phyloP scores from a whole-genome alignment of 2,329 filamentous ascomycete genomes.

The Colletotrichum abscissum region DNA sequence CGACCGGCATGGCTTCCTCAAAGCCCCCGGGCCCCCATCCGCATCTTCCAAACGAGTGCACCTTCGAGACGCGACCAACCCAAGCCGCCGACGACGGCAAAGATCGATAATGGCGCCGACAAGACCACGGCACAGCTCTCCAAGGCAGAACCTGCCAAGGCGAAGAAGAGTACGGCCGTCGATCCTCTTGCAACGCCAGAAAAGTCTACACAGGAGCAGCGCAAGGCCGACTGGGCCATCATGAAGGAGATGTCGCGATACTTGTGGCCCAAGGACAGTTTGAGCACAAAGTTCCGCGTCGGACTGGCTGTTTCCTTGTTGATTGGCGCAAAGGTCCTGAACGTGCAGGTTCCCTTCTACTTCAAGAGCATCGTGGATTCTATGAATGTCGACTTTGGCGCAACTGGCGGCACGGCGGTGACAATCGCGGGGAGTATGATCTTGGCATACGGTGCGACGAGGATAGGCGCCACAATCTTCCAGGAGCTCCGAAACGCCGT shows the following conservation, averaged over 20 bases:
- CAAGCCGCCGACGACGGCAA: constrained; percentile 3
- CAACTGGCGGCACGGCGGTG: constrained; percentile 86
- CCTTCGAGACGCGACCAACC: constrained; percentile 23
- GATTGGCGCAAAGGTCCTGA: constrained; percentile 91
- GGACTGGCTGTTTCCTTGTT: constrained; percentile 85
- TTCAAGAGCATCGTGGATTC: constrained; percentile 98
- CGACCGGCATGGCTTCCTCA: constrained; percentile 35
- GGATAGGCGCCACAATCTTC: constrained; percentile 89
- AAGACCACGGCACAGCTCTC: neutral
- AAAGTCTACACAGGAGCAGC: constrained; percentile 84
- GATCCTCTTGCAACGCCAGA: constrained; percentile 74
- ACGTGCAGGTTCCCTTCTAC: constrained; percentile 98
- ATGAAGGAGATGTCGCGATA: constrained; percentile 98
- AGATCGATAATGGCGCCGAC: neutral
- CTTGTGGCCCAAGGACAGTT: constrained; percentile 91
- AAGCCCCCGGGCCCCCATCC: constrained; percentile 27
- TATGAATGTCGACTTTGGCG: constrained; percentile 95
- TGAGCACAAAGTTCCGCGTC: constrained; percentile 86
- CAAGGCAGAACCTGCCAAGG: neutral
- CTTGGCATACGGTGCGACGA: constrained; percentile 88
- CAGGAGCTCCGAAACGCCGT: constrained; percentile 96
- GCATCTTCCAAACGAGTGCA: constrained; percentile 36
- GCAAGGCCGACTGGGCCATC: constrained; percentile 97
- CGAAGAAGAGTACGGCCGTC: constrained; percentile 31
- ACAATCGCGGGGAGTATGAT: constrained; percentile 94